These are phyloP conservation scores for Coelastrella sp. DNA, from an alignment of 139 green algal species.

Conservation along the genomic window DNA sequence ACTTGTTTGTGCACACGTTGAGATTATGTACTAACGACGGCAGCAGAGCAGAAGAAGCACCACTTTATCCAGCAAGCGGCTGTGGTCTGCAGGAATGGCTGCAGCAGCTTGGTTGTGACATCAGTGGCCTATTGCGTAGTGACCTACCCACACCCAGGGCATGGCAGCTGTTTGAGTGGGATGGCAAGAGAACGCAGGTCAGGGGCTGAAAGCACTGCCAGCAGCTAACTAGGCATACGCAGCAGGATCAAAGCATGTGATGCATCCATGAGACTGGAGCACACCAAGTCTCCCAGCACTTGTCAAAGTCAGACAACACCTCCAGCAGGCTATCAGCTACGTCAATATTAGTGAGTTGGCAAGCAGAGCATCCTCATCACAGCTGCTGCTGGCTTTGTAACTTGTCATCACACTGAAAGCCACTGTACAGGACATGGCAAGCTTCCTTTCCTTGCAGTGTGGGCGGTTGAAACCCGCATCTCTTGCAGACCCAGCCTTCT, in stretches of 20 bases:
- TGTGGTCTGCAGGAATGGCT: constrained; percentile 54
- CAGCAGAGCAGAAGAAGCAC: too few species aligned
- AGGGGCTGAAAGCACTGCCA: background rate
- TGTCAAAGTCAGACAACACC: too few species aligned
- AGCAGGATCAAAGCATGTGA: background rate
- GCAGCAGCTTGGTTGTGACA: constrained; percentile 46
- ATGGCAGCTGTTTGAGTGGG: constrained; percentile 77
- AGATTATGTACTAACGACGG: too few species aligned
- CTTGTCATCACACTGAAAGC: too few species aligned
- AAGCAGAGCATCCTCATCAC: too few species aligned
- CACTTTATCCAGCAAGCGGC: background rate
- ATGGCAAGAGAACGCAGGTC: constrained; percentile 70
- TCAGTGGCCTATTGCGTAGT: constrained; percentile 52
- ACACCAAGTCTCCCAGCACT: background rate
- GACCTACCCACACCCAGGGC: constrained; percentile 62
- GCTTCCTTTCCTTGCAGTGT: too few species aligned
- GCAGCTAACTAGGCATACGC: background rate
- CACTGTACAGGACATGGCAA: too few species aligned
- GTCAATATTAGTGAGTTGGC: too few species aligned
- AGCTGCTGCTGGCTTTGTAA: too few species aligned
- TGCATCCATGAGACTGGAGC: background rate
- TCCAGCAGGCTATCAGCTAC: background rate
- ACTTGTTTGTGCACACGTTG: too few species aligned
- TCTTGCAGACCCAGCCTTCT: too few species aligned
- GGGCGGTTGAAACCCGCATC: too few species aligned